Base-by-base conservation (phyloP, 768 basidiomycete species). In the Agaricus blazei region DNA sequence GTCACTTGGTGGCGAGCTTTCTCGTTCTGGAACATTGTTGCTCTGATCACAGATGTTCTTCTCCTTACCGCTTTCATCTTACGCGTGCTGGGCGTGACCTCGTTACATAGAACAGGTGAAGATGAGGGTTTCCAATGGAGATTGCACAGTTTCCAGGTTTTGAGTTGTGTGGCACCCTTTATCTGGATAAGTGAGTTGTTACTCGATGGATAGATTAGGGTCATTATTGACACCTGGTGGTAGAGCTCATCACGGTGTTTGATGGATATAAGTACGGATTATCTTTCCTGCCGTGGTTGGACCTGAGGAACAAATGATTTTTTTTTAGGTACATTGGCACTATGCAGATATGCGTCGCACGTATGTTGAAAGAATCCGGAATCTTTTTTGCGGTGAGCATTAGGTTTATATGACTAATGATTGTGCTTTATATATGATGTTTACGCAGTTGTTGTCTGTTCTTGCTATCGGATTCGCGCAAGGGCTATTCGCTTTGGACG, bases 311-410 rank as follows among this genome's bases (percentile, higher is more conserved):
- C 9, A 41, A 36, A 51, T 56, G 47, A 19, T 48, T 46, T 34
- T 19, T 19, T 19, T 19, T 8, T 50, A 89, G 87, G 64, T 90
- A 90, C 62, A 83, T 98, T 45, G 94, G 94, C 7, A 93, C 88
- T 0, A 85, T 97, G 85, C 93, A 96, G 66, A 93, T 98, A 28
- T 95, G 94, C 58, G 84, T 96, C 1, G 84, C 90, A 19, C 79
- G 93, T 11, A 98, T 98, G 94, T 70, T 98, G 59, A 86, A 88
- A 64, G 93, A 98, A 69, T 94, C 92, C 19, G 87, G 90, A 3
- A 85, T 97, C 47, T 95, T 95, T 73, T 93, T 95, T 69, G 88
- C 88, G 50, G 88, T 95, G 62, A 38, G 79, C 70, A 9, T 7
- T 23, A 27, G 4, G 9, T n/a, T 15, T 9, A 11, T 4, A 46